A percentile compares a stretch with the other conserved stretches of the same genome.
These are phyloP conservation scores for Globisporangium orthogonon DNA, from an alignment of 352 stramenopile species.

Conservation along the genomic window DNA sequence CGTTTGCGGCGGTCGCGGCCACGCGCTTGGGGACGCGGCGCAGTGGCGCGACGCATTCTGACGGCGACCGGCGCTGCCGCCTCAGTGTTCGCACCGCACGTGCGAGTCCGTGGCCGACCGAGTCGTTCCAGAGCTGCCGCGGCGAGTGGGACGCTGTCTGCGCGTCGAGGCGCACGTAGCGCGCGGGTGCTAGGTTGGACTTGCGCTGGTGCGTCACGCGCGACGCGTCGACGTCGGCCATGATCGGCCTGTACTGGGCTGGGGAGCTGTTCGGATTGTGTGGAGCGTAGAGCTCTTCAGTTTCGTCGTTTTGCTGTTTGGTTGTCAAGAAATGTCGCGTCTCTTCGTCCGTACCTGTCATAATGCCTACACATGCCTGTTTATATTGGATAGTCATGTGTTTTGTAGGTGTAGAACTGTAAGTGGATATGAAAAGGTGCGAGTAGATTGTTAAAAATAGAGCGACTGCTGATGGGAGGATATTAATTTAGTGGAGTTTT, in stretches of 20 bases:
- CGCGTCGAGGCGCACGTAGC: constrained; percentile 8
- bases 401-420: too few species aligned
- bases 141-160: constrained; percentile 5
- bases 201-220: not conserved
- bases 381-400: too few species aligned
- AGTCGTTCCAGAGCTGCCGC: constrained; percentile 5
- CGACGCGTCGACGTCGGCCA: not conserved
- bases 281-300: too few species aligned
- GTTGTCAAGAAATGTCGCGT: too few species aligned
- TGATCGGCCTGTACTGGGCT: too few species aligned
- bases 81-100: not conserved
- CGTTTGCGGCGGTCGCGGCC: constrained; percentile 16
- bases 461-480: too few species aligned
- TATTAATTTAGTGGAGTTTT: too few species aligned
- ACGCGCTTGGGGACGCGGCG: constrained; percentile 17
- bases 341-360: too few species aligned
- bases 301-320: too few species aligned
- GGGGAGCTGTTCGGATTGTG: not conserved
- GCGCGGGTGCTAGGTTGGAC: not conserved
- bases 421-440: too few species aligned
- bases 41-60: constrained; percentile 2
- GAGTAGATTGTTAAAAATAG: too few species aligned
- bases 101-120: constrained; percentile 11
- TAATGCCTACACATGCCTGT: too few species aligned
- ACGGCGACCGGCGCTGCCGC: not conserved